These are phyloP conservation scores for Trichoderma lentiforme DNA, from an alignment of 2,329 filamentous ascomycete genomes.

Conservation along the genomic window DNA sequence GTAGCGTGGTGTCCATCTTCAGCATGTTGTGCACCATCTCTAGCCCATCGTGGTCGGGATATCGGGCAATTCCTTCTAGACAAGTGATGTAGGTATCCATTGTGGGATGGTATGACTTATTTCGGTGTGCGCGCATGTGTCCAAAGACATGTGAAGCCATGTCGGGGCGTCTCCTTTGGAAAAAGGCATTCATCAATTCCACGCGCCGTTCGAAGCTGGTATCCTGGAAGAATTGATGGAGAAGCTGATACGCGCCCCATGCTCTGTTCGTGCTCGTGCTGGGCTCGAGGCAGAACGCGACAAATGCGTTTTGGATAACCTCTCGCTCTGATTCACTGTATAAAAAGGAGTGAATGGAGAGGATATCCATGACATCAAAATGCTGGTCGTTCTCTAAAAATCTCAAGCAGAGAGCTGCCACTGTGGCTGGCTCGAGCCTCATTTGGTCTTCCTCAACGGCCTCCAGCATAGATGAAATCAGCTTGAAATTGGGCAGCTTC, in stretches of 20 bases:
- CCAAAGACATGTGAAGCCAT: slow-evolving; percentile 86
- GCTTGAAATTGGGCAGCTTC: slow-evolving; percentile 61
- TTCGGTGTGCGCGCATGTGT: slow-evolving; percentile 82
- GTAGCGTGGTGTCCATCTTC: slow-evolving; percentile 82
- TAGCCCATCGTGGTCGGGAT: slow-evolving; percentile 56
- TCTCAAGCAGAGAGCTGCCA: slow-evolving; percentile 67
- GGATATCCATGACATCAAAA: slow-evolving; percentile 75
- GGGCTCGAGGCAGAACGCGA: slow-evolving; percentile 64
- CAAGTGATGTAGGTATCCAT: slow-evolving; percentile 73
- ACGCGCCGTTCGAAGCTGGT: slow-evolving; percentile 64
- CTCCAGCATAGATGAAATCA: slow-evolving; percentile 69
- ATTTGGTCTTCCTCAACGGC: slow-evolving; percentile 68
- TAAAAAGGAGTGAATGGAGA: slow-evolving; percentile 70
- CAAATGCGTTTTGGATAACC: slow-evolving; percentile 62
- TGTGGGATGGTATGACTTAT: slow-evolving; percentile 61
- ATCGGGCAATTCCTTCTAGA: slow-evolving; percentile 69
- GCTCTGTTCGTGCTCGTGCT: slow-evolving; percentile 59
- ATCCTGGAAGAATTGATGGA: slow-evolving; percentile 63
- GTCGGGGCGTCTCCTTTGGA: slow-evolving; percentile 71
- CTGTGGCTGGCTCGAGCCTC: slow-evolving; percentile 69
- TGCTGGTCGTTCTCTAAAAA: slow-evolving; percentile 75
- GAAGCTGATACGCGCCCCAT: slow-evolving; percentile 64
- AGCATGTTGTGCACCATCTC: slow-evolving; percentile 86
- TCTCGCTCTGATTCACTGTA: slow-evolving; percentile 68
- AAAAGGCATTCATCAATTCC: slow-evolving; percentile 77